Conservation (phyloP, 352 stramenopile species). For the Phytophthora hybrid region DNA sequence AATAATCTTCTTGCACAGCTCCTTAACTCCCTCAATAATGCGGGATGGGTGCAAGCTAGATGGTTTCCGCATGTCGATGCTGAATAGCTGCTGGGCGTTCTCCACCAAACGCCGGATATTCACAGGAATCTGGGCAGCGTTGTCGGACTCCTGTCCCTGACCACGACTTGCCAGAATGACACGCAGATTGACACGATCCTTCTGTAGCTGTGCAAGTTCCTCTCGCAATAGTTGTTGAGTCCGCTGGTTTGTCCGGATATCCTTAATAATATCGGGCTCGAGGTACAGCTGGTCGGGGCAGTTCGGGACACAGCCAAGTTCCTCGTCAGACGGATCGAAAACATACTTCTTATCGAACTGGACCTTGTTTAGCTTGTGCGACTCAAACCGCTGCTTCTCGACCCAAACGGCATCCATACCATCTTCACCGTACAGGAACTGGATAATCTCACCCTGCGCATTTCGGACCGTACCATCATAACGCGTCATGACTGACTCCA, state of each 20-base stretch:
- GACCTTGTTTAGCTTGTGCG: constrained; percentile 89
- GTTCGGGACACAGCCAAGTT: constrained; percentile 92
- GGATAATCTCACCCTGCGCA: constrained; percentile 86
- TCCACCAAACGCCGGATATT: constrained; percentile 96
- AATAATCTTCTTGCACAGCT: constrained; percentile 95
- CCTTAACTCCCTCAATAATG: constrained; percentile 93
- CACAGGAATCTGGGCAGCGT: constrained; percentile 91
- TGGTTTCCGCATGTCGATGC: constrained; percentile 93
- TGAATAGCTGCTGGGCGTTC: constrained; percentile 96
- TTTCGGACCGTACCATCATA: constrained; percentile 99
- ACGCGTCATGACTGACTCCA: constrained; percentile 99
- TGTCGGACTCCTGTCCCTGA: constrained; percentile 93
- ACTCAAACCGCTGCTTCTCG: constrained; percentile 97
- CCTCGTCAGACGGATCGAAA: constrained; percentile 93
- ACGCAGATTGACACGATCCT: constrained; percentile 95
- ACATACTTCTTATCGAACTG: constrained; percentile 96
- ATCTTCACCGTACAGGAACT: constrained; percentile 96
- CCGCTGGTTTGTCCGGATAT: constrained; percentile 94
- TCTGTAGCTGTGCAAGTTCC: constrained; percentile 94
- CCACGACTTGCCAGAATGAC: constrained; percentile 96
- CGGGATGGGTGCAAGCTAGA: constrained; percentile 93
- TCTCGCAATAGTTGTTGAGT: constrained; percentile 94
- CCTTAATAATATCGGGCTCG: constrained; percentile 87
- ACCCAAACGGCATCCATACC: constrained; percentile 99
- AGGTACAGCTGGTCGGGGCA: constrained; percentile 88